These are phyloP conservation scores for Sisymbrium irio DNA, from an alignment of 345 rosid genomes.

Conservation along the genomic window DNA sequence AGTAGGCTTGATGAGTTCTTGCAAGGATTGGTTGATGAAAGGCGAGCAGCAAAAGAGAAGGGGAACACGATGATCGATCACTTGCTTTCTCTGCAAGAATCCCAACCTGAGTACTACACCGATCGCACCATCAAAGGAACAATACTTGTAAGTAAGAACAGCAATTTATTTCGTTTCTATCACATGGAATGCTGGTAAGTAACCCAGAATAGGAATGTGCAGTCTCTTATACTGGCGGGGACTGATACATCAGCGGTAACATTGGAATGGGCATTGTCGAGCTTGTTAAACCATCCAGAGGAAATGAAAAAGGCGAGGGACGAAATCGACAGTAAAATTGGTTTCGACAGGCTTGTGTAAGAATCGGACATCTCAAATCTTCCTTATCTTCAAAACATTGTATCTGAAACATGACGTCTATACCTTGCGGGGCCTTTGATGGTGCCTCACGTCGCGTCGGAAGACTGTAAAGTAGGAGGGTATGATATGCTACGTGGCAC, in stretches of 20 bases:
- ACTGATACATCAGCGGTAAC: conserved; percentile 46
- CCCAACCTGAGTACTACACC: conserved; percentile 45
- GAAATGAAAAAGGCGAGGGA: conserved; percentile 36
- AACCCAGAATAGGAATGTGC: not conserved
- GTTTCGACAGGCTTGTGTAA: conserved; percentile 29
- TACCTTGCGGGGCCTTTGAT: conserved; percentile 38
- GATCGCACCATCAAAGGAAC: conserved; percentile 57
- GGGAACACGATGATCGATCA: conserved; percentile 47
- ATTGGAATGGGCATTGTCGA: conserved; percentile 54
- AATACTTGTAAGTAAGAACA: conserved; percentile 28
- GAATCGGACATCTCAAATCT: conserved; percentile 38
- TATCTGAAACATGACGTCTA: conserved; percentile 44
- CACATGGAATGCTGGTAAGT: not conserved
- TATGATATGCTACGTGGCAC: conserved; percentile 41
- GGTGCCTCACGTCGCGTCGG: conserved; percentile 36
- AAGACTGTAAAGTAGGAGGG: conserved; percentile 38
- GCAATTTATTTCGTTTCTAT: not conserved
- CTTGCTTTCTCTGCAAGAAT: conserved; percentile 51
- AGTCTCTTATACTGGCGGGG: conserved; percentile 44
- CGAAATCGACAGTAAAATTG: conserved; percentile 29
- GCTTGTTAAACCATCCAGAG: conserved; percentile 38
- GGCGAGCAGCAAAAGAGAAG: conserved; percentile 23
- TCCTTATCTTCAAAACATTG: conserved; percentile 40
- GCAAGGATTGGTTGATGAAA: conserved; percentile 53
- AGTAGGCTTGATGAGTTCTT: conserved; percentile 40